phyloP scores from a whole-genome alignment of 768 basidiomycete genomes.

The Tricholoma flavovirens region DNA sequence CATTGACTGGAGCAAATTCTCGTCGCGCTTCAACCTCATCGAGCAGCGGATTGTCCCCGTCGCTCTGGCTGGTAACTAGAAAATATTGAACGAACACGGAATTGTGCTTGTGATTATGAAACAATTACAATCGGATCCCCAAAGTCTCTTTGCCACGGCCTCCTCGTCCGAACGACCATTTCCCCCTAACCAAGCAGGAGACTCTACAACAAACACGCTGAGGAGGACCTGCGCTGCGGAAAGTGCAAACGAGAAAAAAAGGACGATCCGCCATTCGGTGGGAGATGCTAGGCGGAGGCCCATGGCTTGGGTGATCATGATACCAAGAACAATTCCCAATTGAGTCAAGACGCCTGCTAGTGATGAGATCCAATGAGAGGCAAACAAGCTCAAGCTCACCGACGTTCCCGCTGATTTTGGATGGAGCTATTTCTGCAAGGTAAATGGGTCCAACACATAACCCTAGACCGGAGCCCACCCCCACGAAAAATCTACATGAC shows the following conservation, averaged over 20 bases:
- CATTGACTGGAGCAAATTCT: slow-evolving; percentile 20
- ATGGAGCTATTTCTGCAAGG: slow-evolving; percentile 80
- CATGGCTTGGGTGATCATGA: slow-evolving; percentile 79
- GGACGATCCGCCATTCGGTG: slow-evolving; percentile 64
- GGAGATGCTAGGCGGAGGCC: slow-evolving; percentile 70
- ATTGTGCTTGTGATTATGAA: background rate
- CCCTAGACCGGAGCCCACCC: slow-evolving; percentile 68
- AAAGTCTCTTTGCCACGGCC: slow-evolving; percentile 42
- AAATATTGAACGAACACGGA: background rate
- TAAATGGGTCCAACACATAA: slow-evolving; percentile 80
- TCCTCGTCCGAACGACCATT: slow-evolving; percentile 46
- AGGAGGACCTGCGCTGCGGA: slow-evolving; percentile 52
- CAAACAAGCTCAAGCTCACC: slow-evolving; percentile 39
- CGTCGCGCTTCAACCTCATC: slow-evolving; percentile 24
- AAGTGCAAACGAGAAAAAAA: slow-evolving; percentile 54
- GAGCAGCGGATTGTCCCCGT: slow-evolving; percentile 31
- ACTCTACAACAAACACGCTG: slow-evolving; percentile 56
- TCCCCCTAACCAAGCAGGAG: slow-evolving; percentile 59
- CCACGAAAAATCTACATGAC: slow-evolving; percentile 49
- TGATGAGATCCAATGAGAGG: background rate
- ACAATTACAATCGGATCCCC: slow-evolving; percentile 32
- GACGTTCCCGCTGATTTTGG: slow-evolving; percentile 66
- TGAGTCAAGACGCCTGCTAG: slow-evolving; percentile 71
- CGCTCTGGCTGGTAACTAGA: slow-evolving; percentile 3
- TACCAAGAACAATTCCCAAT: slow-evolving; percentile 76